These are phyloP conservation scores for Cokeromyces recurvatus DNA, from an alignment of 371 early-diverging fungal genomes.

Conservation along the genomic window DNA sequence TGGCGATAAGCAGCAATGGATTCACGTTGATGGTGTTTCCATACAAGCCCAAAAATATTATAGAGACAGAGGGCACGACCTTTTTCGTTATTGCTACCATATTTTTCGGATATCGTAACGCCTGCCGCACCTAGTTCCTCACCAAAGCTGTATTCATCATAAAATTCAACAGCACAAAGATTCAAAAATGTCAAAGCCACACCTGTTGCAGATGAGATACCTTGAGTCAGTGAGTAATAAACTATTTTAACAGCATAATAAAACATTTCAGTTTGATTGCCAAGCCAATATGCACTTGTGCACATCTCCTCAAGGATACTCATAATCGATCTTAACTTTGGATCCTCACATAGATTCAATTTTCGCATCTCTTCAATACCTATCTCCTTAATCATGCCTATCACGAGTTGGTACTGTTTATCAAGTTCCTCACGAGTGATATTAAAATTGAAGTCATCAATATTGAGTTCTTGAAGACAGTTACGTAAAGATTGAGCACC, in stretches of 20 bases:
- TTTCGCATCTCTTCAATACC: constrained; percentile 13
- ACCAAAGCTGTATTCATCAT: constrained; percentile 19
- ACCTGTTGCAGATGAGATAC: constrained; percentile 21
- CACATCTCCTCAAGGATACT: constrained; percentile 36
- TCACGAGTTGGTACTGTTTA: constrained; percentile 7
- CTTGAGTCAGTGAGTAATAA: constrained; percentile 22
- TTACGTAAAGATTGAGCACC: constrained; percentile 16
- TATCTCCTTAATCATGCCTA: constrained; percentile 7
- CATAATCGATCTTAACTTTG: constrained; percentile 19
- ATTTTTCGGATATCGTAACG: constrained; percentile 21
- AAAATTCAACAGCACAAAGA: constrained; percentile 20
- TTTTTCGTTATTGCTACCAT: constrained; percentile 27
- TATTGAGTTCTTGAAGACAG: constrained; percentile 31
- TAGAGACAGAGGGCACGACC: constrained; percentile 33
- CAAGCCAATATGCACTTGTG: constrained; percentile 36
- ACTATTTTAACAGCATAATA: constrained; percentile 31
- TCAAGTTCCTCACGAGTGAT: constrained; percentile 16
- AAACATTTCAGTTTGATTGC: constrained; percentile 30
- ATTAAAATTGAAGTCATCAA: constrained; percentile 9
- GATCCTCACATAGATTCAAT: constrained; percentile 20
- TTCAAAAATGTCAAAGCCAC: constrained; percentile 29
- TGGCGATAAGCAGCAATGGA: constrained; percentile 10
- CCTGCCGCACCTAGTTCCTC: constrained; percentile 35
- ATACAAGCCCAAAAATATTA: constrained; percentile 21
- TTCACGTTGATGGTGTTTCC: constrained; percentile 34